Percentiles rank a stretch among this genome's conserved stretches.
These are phyloP conservation scores for Microbotryum intermedium DNA, from an alignment of 1,284 basidiomycete genomes.

Conservation along the genomic window DNA sequence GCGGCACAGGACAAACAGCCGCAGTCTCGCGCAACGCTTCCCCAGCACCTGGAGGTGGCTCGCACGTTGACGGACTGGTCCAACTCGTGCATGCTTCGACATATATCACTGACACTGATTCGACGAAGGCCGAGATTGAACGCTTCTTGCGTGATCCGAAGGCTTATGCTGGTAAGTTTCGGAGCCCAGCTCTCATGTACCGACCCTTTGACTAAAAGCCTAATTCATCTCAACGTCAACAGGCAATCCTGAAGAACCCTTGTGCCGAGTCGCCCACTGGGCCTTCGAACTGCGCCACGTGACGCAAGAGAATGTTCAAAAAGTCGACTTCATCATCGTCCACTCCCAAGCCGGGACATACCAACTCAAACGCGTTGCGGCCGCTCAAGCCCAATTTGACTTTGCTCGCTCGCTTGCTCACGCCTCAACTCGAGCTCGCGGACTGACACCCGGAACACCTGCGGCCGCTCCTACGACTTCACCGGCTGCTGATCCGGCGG, in stretches of 20 bases:
- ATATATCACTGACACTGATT: conserved; percentile 9
- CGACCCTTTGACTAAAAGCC: neutral
- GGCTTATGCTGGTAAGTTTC: conserved; percentile 13
- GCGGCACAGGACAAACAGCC: no score
- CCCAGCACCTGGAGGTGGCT: neutral
- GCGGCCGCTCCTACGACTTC: neutral
- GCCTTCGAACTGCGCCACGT: conserved; percentile 23
- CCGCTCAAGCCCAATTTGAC: conserved; percentile 10
- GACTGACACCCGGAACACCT: neutral
- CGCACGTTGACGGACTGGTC: conserved; percentile 12
- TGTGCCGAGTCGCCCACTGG: conserved; percentile 14
- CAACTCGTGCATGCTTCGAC: conserved; percentile 15
- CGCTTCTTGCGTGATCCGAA: conserved; percentile 20
- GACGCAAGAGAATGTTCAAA: conserved; percentile 12
- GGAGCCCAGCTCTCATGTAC: neutral
- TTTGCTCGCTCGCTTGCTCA: conserved; percentile 13
- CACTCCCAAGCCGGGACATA: conserved; percentile 11
- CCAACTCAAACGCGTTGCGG: conserved; percentile 17
- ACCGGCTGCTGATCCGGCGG: conserved; percentile 1
- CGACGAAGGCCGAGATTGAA: conserved; percentile 23
- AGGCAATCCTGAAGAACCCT: conserved; percentile 2
- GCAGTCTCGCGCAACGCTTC: conserved; percentile 8
- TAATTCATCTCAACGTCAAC: neutral
- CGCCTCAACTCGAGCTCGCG: neutral
- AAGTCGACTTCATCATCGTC: conserved; percentile 28